Conservation (phyloP, 148 eudicot species). For the Camellia granthamiana region DNA sequence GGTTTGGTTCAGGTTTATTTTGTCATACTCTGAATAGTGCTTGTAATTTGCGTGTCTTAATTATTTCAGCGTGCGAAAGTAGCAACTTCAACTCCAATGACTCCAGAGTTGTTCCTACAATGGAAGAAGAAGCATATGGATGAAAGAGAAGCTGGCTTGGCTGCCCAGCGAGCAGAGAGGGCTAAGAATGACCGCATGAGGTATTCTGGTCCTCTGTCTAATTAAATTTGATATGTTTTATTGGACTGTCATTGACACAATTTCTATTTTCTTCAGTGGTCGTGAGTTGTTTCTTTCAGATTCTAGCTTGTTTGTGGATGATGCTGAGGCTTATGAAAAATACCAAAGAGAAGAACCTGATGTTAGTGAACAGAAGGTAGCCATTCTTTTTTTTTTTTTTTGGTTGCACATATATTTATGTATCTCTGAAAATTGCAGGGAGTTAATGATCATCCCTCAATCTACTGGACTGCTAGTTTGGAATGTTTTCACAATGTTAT, state of each 20-base stretch:
- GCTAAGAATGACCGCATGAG: constrained; percentile 86
- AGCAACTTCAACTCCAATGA: constrained; percentile 60
- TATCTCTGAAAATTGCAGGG: not conserved
- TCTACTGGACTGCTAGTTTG: constrained; percentile 3
- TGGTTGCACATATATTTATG: not conserved
- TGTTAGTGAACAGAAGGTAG: constrained; percentile 50
- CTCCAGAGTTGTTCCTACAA: constrained; percentile 52
- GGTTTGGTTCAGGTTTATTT: not conserved
- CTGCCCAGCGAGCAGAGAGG: constrained; percentile 65
- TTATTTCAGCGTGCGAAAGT: constrained; percentile 57
- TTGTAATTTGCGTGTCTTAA: constrained; percentile 18
- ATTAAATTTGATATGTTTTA: constrained; percentile 1
- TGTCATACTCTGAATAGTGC: not conserved
- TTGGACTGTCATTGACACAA: constrained; percentile 6
- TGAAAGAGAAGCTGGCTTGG: constrained; percentile 62
- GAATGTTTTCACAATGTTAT: not conserved
- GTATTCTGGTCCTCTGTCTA: constrained; percentile 19
- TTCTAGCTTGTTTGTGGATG: constrained; percentile 82
- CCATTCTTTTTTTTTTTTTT: not conserved
- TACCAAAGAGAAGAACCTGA: constrained; percentile 57
- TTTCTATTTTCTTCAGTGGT: constrained; percentile 46
- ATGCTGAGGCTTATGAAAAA: constrained; percentile 63
- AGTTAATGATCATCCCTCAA: not conserved
- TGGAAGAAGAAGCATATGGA: constrained; percentile 69
- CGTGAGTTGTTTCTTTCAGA: constrained; percentile 75